Percentiles rank a stretch among this genome's conserved stretches.
These are phyloP conservation scores for Pestalotiopsis fici DNA, from an alignment of 2,329 filamentous ascomycete genomes.

Conservation along the genomic window DNA sequence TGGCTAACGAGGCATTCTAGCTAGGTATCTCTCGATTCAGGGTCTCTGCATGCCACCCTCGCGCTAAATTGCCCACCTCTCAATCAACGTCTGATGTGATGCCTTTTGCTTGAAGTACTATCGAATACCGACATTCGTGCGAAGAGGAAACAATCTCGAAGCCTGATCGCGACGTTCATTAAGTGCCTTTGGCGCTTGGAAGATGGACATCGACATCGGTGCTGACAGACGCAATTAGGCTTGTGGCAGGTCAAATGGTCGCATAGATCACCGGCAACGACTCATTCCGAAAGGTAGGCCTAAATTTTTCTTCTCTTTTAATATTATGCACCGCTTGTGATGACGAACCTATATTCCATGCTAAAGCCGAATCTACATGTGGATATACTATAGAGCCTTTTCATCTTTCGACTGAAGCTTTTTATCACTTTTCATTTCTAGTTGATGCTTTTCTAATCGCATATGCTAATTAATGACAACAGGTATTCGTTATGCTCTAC, in stretches of 20 bases:
- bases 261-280: slow-evolving; percentile 15
- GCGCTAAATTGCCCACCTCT: background rate
- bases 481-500: background rate
- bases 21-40: background rate
- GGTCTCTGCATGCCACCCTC: background rate
- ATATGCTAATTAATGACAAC: slow-evolving; percentile 13
- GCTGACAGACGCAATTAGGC: background rate
- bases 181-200: background rate
- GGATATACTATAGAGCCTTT: slow-evolving; percentile 70
- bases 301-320: slow-evolving; percentile 16
- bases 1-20: background rate
- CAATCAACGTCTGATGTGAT: slow-evolving; percentile 31
- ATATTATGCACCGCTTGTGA: slow-evolving; percentile 48
- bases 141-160: slow-evolving; percentile 33
- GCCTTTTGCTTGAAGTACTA: slow-evolving; percentile 39
- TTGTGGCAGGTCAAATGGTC: background rate
- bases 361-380: slow-evolving; percentile 73
- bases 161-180: slow-evolving; percentile 8
- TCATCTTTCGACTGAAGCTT: slow-evolving; percentile 80
- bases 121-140: slow-evolving; percentile 42
- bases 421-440: slow-evolving; percentile 27
- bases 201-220: background rate
- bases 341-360: slow-evolving; percentile 74
- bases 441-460: slow-evolving; percentile 17
- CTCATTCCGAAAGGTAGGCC: background rate